A percentile compares a stretch with the other conserved stretches of the same genome.
Evolutionary conservation across 345 rosid genomes (phyloP).

Genomic region (Lepidium africanum): DNA sequence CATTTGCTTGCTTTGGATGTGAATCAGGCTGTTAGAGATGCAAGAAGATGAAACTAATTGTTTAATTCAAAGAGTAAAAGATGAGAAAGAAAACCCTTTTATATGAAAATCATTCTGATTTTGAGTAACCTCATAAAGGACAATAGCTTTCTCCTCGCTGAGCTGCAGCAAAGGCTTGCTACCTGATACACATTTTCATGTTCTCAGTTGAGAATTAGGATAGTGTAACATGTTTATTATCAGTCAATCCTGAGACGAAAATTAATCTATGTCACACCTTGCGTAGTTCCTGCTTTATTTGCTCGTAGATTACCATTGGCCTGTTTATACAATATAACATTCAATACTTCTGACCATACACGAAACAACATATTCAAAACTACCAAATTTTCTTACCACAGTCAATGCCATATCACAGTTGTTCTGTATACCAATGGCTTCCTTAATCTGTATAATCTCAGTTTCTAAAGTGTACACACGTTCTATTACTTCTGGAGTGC

Average conservation of each 20-base stretch:
- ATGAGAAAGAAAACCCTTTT: background rate
- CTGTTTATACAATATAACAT: constrained; percentile 33
- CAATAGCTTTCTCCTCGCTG: constrained; percentile 81
- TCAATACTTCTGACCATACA: background rate
- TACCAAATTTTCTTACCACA: constrained; percentile 38
- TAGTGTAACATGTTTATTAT: background rate
- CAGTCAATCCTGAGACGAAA: background rate
- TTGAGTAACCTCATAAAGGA: constrained; percentile 61
- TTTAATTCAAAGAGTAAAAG: background rate
- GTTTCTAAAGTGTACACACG: constrained; percentile 74
- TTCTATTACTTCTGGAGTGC: constrained; percentile 85
- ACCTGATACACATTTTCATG: constrained; percentile 39
- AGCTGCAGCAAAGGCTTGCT: constrained; percentile 34
- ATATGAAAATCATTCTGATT: background rate
- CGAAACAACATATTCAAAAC: constrained; percentile 5
- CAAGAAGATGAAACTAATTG: constrained; percentile 16
- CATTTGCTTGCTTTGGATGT: constrained; percentile 49
- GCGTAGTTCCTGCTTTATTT: constrained; percentile 42
- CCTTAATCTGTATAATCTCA: constrained; percentile 86
- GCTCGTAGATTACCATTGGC: constrained; percentile 36
- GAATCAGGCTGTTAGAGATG: constrained; percentile 57
- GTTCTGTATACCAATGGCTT: constrained; percentile 79
- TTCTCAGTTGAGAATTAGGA: background rate
- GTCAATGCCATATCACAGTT: constrained; percentile 45
- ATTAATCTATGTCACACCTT: constrained; percentile 43